phyloP scores from a whole-genome alignment of 306 rosid species.

The Datisca glomerata region DNA sequence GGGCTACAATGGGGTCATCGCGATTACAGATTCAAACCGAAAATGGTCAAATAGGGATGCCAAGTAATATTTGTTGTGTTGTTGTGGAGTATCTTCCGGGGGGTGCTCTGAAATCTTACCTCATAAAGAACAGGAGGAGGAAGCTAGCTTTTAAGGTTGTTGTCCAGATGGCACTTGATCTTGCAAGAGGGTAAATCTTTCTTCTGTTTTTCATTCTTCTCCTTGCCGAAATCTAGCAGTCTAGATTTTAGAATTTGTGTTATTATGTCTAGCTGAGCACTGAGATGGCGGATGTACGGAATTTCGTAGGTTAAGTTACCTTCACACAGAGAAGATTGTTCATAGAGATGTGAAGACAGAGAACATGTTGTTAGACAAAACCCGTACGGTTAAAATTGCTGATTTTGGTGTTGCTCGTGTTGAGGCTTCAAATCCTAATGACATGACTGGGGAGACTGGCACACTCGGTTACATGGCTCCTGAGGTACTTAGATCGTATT shows the following conservation, averaged over 20 bases:
- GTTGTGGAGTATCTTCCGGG: constrained; percentile 93
- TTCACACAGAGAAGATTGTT: constrained; percentile 92
- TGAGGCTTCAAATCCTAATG: constrained; percentile 98
- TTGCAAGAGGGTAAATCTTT: constrained; percentile 77
- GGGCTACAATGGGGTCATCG: constrained; percentile 91
- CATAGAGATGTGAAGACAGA: constrained; percentile 98
- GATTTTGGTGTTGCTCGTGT: constrained; percentile 99
- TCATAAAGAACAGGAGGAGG: constrained; percentile 88
- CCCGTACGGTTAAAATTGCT: constrained; percentile 81
- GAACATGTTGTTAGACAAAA: constrained; percentile 86
- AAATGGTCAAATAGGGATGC: constrained; percentile 78
- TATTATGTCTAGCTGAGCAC: too few species aligned
- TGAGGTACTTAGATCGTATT: constrained; percentile 41
- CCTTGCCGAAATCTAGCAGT: too few species aligned
- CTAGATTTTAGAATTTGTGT: too few species aligned
- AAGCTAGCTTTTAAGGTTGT: constrained; percentile 86
- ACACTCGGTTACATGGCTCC: constrained; percentile 99
- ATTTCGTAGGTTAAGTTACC: constrained; percentile 74
- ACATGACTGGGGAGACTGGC: constrained; percentile 99
- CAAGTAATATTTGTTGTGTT: constrained; percentile 84
- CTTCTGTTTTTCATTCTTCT: constrained; percentile 2
- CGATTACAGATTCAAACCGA: constrained; percentile 89
- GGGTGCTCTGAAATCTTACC: constrained; percentile 69
- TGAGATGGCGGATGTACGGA: too few species aligned
- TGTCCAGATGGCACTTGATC: constrained; percentile 87